Evolutionary conservation across 495 filamentous ascomycete genomes (phyloP), one percentile per base, ranked within the genome.

Genomic region (Pseudotulostoma volvatum): DNA sequence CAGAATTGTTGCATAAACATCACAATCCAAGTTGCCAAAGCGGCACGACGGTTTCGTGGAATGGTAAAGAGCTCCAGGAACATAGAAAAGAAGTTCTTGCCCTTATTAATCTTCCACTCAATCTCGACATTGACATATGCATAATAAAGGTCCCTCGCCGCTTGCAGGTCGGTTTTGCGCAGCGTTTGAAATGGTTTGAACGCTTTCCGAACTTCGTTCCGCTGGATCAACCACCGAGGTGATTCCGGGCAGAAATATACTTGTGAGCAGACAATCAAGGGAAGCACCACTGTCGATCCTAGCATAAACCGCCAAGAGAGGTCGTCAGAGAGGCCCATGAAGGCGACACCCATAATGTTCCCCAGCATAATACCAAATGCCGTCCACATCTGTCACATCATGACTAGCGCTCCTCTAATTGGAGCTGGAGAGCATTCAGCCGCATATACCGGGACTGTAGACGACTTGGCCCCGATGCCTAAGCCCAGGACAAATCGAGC

Each of bases 341-440:
- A 81, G 25, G 76, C 79, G 3, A 87, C 64, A 43, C 77, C 79
- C 47, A 77, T 71, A 30, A 76, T 69, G 44, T 79, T 81, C 15
- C 83, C 82, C 11, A 86, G 42, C 71, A 86, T 78, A 44, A 87
- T 85, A 8, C 82, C 81, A 46, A 84, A 84, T 2, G 80, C 82
- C 3, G 79, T 84, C 36, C 64, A 68, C 56, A 75, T 61, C 52
- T 77, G 71, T 66, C 42, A 78, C 59, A 66, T 67, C 71, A 74
- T 76, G 38, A 77, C 72, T 2, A 76, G 52, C 1, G 66, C 72
- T 30, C 73, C 74, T 36, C 73, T 56, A 39, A 77, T 75, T 4
- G 61, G 63, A 11, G 62, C 59, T 0, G 70, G 72, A 9, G 68
- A 59, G 39, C 68, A 71, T 51, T 76, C 74, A 9, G 73, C 71